Base-by-base conservation (phyloP, 495 filamentous ascomycete species). In the Alectoria sarmentosa region DNA sequence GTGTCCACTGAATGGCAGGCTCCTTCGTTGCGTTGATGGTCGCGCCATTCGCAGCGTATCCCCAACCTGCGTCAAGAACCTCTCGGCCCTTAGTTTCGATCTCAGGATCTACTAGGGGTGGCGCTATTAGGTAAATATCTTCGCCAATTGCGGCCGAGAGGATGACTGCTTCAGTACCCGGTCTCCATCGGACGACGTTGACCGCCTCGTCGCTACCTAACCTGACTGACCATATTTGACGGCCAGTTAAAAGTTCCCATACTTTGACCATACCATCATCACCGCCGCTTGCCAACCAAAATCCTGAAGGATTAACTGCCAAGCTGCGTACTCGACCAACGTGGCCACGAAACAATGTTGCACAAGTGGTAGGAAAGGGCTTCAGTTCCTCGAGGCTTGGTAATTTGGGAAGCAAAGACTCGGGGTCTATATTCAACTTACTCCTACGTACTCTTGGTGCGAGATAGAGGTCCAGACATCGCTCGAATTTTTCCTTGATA, bases 401-500 rank as follows among this genome's bases (percentile, higher is more conserved):
- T 14, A 98, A 80, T 72, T 98, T 98, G 32, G 94, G 95, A 44
- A 98, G 84, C 42, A 98, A 76, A 52, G 90, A 94, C 74, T 91
- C 89, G 7, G 94, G 94, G 69, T 98, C 94, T 70, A 98, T 97
- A 75, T 97, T 96, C 70, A 98, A 82, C 74, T 93, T 91, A 77
- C 90, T 97, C 69, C 92, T 86, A 62, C 95, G 86, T 63, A 98
- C 86, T 67, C 94, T 81, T 57, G 95, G 95, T 39, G 94, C 94
- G 41, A 98, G 83, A 73, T 98, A 98, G 9, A 98, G 82, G 76
- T 98, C 94, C 69, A 98, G 77, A 73, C 92, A 96, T 69, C 94
- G 80, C 73, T 98, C 95, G 67, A 98, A 98, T 69, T 91, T 88
- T 77, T 98, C 93, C 72, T 96, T 96, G 68, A 98, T 84, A 62